These are phyloP conservation scores for Quercus phellos DNA, from an alignment of 331 rosid genomes.

Conservation along the genomic window DNA sequence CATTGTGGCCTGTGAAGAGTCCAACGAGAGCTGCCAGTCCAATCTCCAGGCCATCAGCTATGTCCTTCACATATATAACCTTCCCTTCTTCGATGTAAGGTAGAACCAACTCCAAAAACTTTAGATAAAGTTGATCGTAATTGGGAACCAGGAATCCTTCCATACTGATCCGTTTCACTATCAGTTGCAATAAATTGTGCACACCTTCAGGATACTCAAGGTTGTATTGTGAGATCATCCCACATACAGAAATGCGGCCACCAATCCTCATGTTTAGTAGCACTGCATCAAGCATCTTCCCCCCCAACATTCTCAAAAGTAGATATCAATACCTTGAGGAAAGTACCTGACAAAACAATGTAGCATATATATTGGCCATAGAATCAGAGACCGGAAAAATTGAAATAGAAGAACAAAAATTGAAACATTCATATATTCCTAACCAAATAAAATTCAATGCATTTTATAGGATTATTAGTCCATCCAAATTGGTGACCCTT, in stretches of 20 bases:
- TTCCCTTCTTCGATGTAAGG: slow-evolving; percentile 4
- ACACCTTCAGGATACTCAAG: too few species aligned
- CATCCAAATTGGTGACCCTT: too few species aligned
- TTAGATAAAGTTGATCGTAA: not conserved
- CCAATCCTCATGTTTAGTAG: slow-evolving; percentile 6
- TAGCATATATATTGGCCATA: too few species aligned
- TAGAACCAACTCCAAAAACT: not conserved
- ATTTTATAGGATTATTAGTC: too few species aligned
- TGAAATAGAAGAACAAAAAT: too few species aligned
- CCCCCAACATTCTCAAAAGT: slow-evolving; percentile 31
- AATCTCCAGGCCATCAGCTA: slow-evolving; percentile 9
- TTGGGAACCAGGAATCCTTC: not conserved
- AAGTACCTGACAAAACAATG: slow-evolving; percentile 1
- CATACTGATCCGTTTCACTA: too few species aligned
- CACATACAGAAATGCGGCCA: too few species aligned
- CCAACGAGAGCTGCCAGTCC: slow-evolving; percentile 6
- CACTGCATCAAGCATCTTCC: slow-evolving; percentile 26
- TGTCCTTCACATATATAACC: slow-evolving; percentile 13
- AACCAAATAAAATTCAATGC: too few species aligned
- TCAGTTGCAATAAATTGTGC: too few species aligned
- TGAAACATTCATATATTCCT: too few species aligned
- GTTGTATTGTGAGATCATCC: too few species aligned
- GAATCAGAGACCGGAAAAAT: too few species aligned
- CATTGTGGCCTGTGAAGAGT: not conserved
- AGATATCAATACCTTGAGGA: slow-evolving; percentile 23